phyloP scores from a whole-genome alignment of 1,139 yeast genomes.

The Petasospora rhodanensis region DNA sequence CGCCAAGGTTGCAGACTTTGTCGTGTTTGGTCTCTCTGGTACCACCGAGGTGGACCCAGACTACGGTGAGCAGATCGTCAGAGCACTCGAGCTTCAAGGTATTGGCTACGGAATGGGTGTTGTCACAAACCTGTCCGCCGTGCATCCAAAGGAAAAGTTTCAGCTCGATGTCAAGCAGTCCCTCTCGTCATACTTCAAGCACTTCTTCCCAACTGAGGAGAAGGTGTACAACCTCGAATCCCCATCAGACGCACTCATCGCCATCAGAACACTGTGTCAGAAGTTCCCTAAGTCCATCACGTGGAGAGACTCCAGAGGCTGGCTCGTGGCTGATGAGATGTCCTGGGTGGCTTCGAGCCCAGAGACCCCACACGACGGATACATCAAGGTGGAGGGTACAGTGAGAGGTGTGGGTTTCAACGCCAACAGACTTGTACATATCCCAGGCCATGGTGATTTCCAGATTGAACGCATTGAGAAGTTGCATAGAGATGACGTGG shows the following conservation, averaged over 20 bases:
- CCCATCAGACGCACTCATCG: conserved; percentile 63
- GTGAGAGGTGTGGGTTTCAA: conserved; percentile 85
- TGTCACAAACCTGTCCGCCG: conserved; percentile 61
- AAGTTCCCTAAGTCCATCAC: conserved; percentile 77
- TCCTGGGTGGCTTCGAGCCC: conserved; percentile 39
- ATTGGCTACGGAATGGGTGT: conserved; percentile 80
- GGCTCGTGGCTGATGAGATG: conserved; percentile 68
- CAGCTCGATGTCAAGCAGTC: conserved; percentile 79
- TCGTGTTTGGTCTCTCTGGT: conserved; percentile 82
- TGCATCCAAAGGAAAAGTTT: conserved; percentile 69
- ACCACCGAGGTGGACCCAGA: conserved; percentile 70
- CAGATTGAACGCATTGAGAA: conserved; percentile 67
- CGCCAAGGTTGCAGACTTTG: conserved; percentile 85
- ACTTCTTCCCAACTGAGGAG: conserved; percentile 87
- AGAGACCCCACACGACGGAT: conserved; percentile 33
- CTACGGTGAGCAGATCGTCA: conserved; percentile 82
- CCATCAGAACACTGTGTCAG: conserved; percentile 75
- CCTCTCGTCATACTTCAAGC: conserved; percentile 73
- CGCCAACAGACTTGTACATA: conserved; percentile 71
- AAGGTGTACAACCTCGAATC: conserved; percentile 69
- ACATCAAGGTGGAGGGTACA: conserved; percentile 67
- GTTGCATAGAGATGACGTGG: conserved; percentile 26
- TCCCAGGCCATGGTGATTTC: conserved; percentile 89
- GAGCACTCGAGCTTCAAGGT: conserved; percentile 91
- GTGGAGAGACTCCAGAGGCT: conserved; percentile 93